Conservation (phyloP, 106 monocot genomes). For the Dioscorea zingiberensis region DNA sequence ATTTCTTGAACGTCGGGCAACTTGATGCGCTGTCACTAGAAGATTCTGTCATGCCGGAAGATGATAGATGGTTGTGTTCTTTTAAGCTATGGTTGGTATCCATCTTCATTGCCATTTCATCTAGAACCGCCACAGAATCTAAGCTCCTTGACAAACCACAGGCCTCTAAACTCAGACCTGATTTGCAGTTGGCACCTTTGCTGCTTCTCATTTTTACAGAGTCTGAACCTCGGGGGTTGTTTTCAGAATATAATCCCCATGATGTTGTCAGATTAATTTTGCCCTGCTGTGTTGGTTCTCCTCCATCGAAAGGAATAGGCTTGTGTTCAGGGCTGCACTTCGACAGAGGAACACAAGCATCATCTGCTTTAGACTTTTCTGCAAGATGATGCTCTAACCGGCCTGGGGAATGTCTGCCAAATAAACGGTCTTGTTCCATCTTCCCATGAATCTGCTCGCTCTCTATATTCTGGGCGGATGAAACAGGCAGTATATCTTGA, state of each 20-base stretch:
- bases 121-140: slow-evolving; percentile 4
- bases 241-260: slow-evolving; percentile 8
- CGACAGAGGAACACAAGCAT: neutral
- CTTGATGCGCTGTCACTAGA: slow-evolving; percentile 75
- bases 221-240: neutral
- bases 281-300: neutral
- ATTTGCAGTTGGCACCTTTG: neutral
- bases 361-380: slow-evolving; percentile 3
- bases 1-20: slow-evolving; percentile 33
- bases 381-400: neutral
- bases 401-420: neutral
- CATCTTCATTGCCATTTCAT: slow-evolving; percentile 14
- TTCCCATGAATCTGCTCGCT: slow-evolving; percentile 15
- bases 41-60: slow-evolving; percentile 72
- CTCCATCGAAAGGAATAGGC: neutral
- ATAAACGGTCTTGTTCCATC: slow-evolving; percentile 14
- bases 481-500: slow-evolving; percentile 2
- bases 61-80: slow-evolving; percentile 38
- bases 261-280: neutral
- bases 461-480: slow-evolving; percentile 12
- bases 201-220: neutral
- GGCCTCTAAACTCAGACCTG: neutral
- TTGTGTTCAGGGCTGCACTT: neutral
- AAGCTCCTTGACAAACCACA: slow-evolving; percentile 12
- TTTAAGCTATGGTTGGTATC: slow-evolving; percentile 4